A percentile compares a stretch with the other conserved stretches of the same genome.
Conservation (phyloP, 352 stramenopile genomes). For the Phytophthora syringae region DNA sequence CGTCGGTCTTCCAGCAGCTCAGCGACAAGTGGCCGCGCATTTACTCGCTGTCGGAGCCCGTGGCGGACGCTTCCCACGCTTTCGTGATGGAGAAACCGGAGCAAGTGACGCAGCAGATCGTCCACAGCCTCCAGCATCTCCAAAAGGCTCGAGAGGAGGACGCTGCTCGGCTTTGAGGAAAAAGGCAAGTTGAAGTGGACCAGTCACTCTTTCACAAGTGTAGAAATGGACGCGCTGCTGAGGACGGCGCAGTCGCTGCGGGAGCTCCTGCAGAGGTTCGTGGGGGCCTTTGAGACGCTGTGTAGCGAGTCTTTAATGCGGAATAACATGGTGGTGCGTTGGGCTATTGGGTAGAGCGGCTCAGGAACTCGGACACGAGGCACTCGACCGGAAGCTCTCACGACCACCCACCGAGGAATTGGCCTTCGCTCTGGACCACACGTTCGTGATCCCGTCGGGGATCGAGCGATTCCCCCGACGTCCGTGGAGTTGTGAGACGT, state of each 20-base stretch:
- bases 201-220: neutral
- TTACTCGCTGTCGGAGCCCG: slow-evolving; percentile 31
- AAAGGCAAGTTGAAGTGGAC: neutral
- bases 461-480: slow-evolving; percentile 29
- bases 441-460: slow-evolving; percentile 35
- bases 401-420: slow-evolving; percentile 23
- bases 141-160: too few species aligned
- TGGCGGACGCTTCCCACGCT: slow-evolving; percentile 37
- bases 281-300: neutral
- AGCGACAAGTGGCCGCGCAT: slow-evolving; percentile 28
- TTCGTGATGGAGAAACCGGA: slow-evolving; percentile 49
- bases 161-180: too few species aligned
- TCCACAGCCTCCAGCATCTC: slow-evolving; percentile 21
- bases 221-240: slow-evolving; percentile 43
- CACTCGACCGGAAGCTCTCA: slow-evolving; percentile 19
- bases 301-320: neutral
- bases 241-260: slow-evolving; percentile 39
- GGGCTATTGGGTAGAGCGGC: slow-evolving; percentile 22
- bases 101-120: slow-evolving; percentile 32
- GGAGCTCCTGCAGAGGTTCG: slow-evolving; percentile 47
- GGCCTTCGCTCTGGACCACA: slow-evolving; percentile 43
- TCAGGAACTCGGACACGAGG: slow-evolving; percentile 11
- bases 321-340: slow-evolving; percentile 2
- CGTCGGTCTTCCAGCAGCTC: slow-evolving; percentile 26
- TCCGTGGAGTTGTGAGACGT: slow-evolving; percentile 41